These are phyloP conservation scores for Ceratocystis diversiconidia DNA, from an alignment of 2,329 filamentous ascomycete species.

Conservation along the genomic window DNA sequence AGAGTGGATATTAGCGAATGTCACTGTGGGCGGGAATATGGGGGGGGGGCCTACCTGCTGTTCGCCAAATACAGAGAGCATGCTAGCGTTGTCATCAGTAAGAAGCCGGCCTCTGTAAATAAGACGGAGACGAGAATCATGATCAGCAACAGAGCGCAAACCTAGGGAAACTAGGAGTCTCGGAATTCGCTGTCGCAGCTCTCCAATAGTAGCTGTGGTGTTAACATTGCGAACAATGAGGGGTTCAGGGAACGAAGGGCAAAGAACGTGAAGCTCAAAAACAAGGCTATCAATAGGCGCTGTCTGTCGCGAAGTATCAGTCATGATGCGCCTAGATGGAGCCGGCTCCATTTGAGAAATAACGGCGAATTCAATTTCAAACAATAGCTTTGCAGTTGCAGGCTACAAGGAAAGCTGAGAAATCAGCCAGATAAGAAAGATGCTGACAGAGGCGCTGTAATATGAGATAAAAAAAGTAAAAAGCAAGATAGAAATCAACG, in stretches of 20 bases:
- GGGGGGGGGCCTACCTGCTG: constrained; percentile 31
- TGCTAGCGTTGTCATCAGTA: constrained; percentile 38
- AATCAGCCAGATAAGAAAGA: neutral
- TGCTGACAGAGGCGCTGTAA: neutral
- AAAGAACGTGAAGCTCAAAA: constrained; percentile 45
- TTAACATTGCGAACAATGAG: constrained; percentile 36
- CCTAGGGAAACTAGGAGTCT: constrained; percentile 32
- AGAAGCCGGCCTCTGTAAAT: constrained; percentile 47
- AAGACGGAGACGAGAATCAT: constrained; percentile 41
- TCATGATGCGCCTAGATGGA: constrained; percentile 22
- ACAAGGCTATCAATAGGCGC: constrained; percentile 26
- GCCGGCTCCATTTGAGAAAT: constrained; percentile 11
- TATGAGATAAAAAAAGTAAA: neutral
- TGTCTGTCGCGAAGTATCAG: constrained; percentile 18
- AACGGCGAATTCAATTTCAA: neutral
- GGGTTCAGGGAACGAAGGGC: constrained; percentile 39
- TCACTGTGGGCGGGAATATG: neutral
- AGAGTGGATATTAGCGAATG: constrained; percentile 19
- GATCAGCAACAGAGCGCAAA: constrained; percentile 25
- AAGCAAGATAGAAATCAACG: neutral
- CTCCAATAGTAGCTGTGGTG: constrained; percentile 37
- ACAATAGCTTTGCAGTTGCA: constrained; percentile 6
- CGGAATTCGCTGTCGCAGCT: constrained; percentile 45
- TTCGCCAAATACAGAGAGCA: constrained; percentile 43
- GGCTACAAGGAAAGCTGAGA: neutral